A percentile compares a stretch with the other conserved stretches of the same genome.
Conservation (phyloP, 176 grass and related monocot genomes). For the Avena atlantica region DNA sequence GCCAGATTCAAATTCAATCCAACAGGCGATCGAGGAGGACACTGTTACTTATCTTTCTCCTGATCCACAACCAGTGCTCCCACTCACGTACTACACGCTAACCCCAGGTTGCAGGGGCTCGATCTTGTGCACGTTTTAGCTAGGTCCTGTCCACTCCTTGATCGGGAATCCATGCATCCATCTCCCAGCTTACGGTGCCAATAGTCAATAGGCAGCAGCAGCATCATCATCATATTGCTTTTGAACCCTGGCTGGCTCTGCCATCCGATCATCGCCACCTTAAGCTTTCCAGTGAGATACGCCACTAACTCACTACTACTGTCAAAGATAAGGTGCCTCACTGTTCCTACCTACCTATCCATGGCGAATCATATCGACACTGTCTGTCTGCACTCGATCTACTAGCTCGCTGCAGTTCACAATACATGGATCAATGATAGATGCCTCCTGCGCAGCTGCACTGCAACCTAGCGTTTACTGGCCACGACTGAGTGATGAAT, state of each 20-base stretch:
- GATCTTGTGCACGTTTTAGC: not conserved
- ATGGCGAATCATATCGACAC: too few species aligned
- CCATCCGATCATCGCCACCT: not conserved
- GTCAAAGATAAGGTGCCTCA: too few species aligned
- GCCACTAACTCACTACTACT: too few species aligned
- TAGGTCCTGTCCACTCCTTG: not conserved
- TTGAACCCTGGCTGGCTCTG: not conserved
- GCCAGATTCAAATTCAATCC: not conserved
- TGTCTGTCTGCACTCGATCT: too few species aligned
- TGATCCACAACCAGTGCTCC: not conserved
- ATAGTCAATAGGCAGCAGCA: not conserved
- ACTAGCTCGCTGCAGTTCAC: too few species aligned
- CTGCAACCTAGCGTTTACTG: not conserved
- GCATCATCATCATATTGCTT: too few species aligned
- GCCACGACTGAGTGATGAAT: not conserved
- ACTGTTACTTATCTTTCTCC: not conserved
- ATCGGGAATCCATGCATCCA: not conserved
- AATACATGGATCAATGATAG: too few species aligned
- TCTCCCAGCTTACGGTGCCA: not conserved
- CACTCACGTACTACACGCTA: not conserved
- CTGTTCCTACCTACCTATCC: too few species aligned
- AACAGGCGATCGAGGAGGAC: not conserved
- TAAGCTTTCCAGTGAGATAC: not conserved
- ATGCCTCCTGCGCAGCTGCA: not conserved
- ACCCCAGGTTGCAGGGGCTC: not conserved